phyloP scores from a whole-genome alignment of 2,329 filamentous ascomycete species.

The Ophiostoma quercus region DNA sequence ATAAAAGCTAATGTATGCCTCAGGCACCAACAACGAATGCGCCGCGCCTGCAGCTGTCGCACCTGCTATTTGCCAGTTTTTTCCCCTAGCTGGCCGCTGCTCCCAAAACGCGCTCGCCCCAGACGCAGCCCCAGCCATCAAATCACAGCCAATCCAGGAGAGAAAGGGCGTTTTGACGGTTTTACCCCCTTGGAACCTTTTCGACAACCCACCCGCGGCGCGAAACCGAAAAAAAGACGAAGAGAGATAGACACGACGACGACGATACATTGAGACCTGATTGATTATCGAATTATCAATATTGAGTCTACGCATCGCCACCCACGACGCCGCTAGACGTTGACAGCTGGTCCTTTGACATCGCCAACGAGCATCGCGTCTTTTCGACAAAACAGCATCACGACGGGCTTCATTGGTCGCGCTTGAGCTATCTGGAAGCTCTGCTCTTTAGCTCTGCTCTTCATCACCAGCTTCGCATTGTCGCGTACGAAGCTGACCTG shows the following conservation, averaged over 20 bases:
- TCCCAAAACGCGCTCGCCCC: conserved; percentile 13
- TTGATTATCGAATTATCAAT: background rate
- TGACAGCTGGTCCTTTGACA: background rate
- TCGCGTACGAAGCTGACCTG: background rate
- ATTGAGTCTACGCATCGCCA: background rate
- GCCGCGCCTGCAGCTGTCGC: conserved; percentile 5
- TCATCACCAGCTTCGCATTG: background rate
- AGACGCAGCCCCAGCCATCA: conserved; percentile 6
- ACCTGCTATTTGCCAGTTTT: conserved; percentile 5
- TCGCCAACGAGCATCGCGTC: conserved; percentile 5
- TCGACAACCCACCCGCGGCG: conserved; percentile 13
- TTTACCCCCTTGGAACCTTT: conserved; percentile 12
- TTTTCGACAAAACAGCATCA: conserved; percentile 8
- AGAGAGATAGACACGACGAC: background rate
- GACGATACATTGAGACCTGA: background rate
- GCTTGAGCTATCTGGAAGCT: background rate
- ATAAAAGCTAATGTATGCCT: background rate
- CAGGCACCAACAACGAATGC: background rate
- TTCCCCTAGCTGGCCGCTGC: background rate
- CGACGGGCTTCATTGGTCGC: conserved; percentile 5
- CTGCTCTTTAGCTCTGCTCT: background rate
- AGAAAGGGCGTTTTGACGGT: conserved; percentile 10
- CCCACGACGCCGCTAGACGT: background rate
- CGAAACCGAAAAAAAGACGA: background rate
- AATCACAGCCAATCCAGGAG: conserved; percentile 11